Conservation (phyloP, 108 stramenopile species). For the Cyclotella choctawhatcheeana region DNA sequence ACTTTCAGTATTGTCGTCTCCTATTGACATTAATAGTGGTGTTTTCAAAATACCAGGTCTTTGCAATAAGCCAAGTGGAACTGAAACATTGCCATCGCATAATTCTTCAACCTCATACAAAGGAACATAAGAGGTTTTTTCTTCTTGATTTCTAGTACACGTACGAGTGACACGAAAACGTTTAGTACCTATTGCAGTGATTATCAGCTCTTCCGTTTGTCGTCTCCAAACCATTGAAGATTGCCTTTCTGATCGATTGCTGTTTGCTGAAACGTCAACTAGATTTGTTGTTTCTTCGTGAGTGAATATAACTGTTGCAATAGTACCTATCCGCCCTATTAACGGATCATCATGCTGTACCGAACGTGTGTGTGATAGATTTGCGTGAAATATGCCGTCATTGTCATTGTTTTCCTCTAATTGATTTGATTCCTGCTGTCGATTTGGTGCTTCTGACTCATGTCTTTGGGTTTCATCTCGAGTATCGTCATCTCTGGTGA, state of each 20-base stretch:
- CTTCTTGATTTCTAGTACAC: too few species aligned
- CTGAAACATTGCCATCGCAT: constrained; percentile 28
- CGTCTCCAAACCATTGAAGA: constrained; percentile 51
- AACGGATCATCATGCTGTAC: constrained; percentile 42
- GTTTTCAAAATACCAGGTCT: constrained; percentile 31
- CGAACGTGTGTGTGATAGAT: not conserved
- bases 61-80: constrained; percentile 42
- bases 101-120: constrained; percentile 49
- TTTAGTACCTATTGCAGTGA: constrained; percentile 70
- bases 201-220: constrained; percentile 55
- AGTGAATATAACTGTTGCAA: constrained; percentile 72
- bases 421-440: not conserved
- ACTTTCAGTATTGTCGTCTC: constrained; percentile 2
- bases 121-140: too few species aligned
- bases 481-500: not conserved
- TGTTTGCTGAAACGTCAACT: not conserved
- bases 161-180: constrained; percentile 64
- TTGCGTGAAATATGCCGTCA: constrained; percentile 35
- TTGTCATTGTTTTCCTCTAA: constrained; percentile 18
- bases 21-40: constrained; percentile 3
- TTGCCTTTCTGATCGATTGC: constrained; percentile 16
- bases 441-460: constrained; percentile 16
- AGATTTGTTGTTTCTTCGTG: constrained; percentile 56
- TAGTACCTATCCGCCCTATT: constrained; percentile 72
- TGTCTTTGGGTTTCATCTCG: not conserved